Evolutionary conservation across 768 basidiomycete genomes (phyloP), one percentile per base, ranked within the genome.

Genomic region (Calocera cornea): DNA sequence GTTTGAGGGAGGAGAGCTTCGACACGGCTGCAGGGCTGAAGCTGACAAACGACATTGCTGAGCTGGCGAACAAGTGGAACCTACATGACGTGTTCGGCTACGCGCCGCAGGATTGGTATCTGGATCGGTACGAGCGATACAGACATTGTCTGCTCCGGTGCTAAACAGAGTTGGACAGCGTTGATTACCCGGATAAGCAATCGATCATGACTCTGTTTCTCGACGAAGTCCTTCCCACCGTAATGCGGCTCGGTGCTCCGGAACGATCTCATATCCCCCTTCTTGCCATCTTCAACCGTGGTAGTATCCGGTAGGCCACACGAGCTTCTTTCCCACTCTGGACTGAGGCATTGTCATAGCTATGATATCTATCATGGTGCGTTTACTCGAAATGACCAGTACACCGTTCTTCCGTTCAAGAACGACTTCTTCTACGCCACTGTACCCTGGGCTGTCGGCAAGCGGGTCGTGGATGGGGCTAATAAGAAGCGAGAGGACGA

Each of bases 21-120:
- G 87, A 91, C 72, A 92, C 90, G 0, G 0, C 60, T 0, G 47
- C 72, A 10, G 89, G 90, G 0, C 71, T 72, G 24, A 66, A 63
- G 3, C 86, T 92, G 73, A 87, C 85, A 1, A 29, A 74, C 1
- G 84, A 84, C 16, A 77, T 93, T 38, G 74, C 79, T 22, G 71
- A 78, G 7, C 80, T 91, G 27, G 80, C 85, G 0, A 69, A 78
- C 63, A 75, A 72, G 38, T 92, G 89, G 72, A 82, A 92, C 72
- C 78, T 97, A 34, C 77, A 78, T 41, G 81, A 80, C 69, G 70
- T 78, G 8, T 91, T 86, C 68, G 92, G 92, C 3, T 84, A 78
- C 33, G 86, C 90, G 0, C 92, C 92, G 0, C 84, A 85, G 31
- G 87, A 89, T 74, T 92, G 86, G 74, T 88, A 84, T 67, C 76